These are phyloP conservation scores for Aspergillus vadensis DNA, from an alignment of 2,329 filamentous ascomycete species.

Conservation along the genomic window DNA sequence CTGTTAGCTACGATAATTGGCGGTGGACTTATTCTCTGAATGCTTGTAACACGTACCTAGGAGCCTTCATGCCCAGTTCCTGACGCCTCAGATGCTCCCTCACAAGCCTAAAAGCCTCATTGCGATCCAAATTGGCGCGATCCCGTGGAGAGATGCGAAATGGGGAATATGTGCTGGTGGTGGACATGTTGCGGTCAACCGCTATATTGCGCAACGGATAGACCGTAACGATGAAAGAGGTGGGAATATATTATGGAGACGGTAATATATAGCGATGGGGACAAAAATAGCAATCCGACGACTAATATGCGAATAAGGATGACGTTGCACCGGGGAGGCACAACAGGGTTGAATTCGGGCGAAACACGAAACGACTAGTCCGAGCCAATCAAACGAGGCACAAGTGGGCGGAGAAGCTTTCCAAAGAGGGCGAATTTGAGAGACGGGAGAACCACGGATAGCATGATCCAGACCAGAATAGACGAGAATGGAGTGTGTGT, in stretches of 20 bases:
- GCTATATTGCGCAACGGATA: constrained; percentile 1
- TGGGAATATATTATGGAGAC: background rate
- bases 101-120: constrained; percentile 38
- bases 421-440: constrained; percentile 12
- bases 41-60: constrained; percentile 27
- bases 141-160: constrained; percentile 39
- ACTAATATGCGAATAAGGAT: constrained; percentile 8
- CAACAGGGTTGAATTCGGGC: background rate
- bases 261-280: background rate
- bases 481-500: background rate
- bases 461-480: constrained; percentile 23
- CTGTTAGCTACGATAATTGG: constrained; percentile 12
- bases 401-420: constrained; percentile 15
- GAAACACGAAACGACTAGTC: constrained; percentile 7
- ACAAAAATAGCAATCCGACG: background rate
- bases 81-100: constrained; percentile 39
- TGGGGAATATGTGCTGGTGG: constrained; percentile 17
- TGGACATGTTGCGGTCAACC: constrained; percentile 19
- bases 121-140: constrained; percentile 34
- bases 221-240: background rate
- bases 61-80: constrained; percentile 38
- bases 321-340: constrained; percentile 13
- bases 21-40: background rate
- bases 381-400: constrained; percentile 17
- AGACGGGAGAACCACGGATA: constrained; percentile 21